These are phyloP conservation scores for Hypholoma fasciculare DNA, from an alignment of 768 basidiomycete genomes.

Conservation along the genomic window DNA sequence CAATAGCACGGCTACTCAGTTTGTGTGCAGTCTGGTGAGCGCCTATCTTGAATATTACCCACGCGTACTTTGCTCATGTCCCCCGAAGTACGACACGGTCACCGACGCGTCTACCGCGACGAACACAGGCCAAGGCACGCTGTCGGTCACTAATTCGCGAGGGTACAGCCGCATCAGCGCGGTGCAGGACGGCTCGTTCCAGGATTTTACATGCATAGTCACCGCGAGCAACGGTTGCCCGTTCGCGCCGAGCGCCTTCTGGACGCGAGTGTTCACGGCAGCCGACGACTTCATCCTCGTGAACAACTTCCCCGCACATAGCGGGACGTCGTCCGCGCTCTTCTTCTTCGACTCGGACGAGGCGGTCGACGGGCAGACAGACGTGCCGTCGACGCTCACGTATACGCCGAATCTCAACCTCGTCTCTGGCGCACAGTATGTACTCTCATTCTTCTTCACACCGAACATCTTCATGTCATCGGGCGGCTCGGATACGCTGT, in stretches of 20 bases:
- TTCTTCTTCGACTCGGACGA: neutral
- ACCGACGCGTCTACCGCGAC: conserved; percentile 1
- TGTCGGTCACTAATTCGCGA: neutral
- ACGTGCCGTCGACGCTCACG: conserved; percentile 8
- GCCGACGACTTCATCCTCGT: neutral
- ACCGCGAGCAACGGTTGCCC: neutral
- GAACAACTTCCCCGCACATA: conserved; percentile 1
- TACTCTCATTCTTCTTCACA: neutral
- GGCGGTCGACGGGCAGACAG: neutral
- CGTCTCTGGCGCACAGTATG: neutral
- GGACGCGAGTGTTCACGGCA: neutral
- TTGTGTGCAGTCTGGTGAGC: conserved; percentile 1
- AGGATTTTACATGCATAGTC: neutral
- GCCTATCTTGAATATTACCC: neutral
- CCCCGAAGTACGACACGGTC: conserved; percentile 3
- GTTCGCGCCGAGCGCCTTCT: neutral
- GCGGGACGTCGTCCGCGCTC: neutral
- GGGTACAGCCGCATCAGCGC: conserved; percentile 1
- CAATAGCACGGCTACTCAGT: neutral
- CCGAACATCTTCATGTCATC: neutral
- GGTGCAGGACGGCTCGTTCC: neutral
- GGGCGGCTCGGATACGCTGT: neutral
- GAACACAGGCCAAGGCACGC: neutral
- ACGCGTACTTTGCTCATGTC: neutral
- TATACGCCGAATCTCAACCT: neutral